Evolutionary conservation across 331 rosid species (phyloP), one percentile per base, ranked within the genome.

Genomic region (Quercus lobata): DNA sequence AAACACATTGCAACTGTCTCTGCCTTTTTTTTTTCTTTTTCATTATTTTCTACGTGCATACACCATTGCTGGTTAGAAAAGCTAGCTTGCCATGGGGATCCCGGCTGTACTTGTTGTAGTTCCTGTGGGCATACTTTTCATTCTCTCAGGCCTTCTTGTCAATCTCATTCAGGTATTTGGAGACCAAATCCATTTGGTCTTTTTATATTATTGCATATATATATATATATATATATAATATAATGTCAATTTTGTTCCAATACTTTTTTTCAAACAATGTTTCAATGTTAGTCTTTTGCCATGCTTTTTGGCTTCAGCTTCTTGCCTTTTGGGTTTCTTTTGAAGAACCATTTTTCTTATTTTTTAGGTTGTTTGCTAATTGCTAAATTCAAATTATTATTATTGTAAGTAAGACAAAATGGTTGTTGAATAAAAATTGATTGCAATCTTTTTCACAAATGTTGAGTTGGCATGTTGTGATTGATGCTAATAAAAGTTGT

Each of bases 131-230:
- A 68, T 84, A 44, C 80, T 94, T 63, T 90, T 94, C 91, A 77
- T 92, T 72, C 83, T 91, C 77, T 94, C 98, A 0, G 98, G 98
- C 79, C 83, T 91, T 80, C 72, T 89, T 81, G 88, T 94, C 65
- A 94, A 91, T 86, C 32, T 85, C 60, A 76, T 87, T 77, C 98
- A 94, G 98, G 98, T 91, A 56, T 41, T 14, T 63, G 19, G 29
- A 2, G 0, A 27, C 3, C n/a, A 49, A 63, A 19, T 56, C 53
- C 55, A 8, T 57, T 54, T 27, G 57, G 16, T 52, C 10, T 32
- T 49, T 32, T 30, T 30, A 8, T 8, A 54, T 22, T 25, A 29
- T 21, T 17, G 49, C 25, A 15, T 22, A 49, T 57, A 44, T 44
- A 7, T 22, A 49, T 44, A 44, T 44, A 7, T 22, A 49, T 6